Base-by-base conservation (phyloP, 108 stramenopile genomes). In the Skeletonema costatum region DNA sequence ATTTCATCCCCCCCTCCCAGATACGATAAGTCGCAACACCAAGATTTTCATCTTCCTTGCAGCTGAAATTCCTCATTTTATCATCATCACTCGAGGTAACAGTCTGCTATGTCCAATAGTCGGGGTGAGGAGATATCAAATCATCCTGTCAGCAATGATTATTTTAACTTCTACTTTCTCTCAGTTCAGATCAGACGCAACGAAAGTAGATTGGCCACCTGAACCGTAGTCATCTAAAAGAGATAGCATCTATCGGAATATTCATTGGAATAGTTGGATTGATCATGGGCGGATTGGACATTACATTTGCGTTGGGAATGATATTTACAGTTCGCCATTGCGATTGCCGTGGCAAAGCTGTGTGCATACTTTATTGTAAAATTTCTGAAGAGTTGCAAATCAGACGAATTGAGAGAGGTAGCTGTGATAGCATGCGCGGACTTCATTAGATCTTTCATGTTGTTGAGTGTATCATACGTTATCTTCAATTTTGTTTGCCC, bases 21-120 rank as follows among this genome's bases (percentile, higher is more conserved):
- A 51, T 51, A 25, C 29, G 41, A 51, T 35, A 3, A 41, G 19
- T 39, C 7, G 9, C 7, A 60, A 38, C 25, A 21, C n/a, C 14
- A 53, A 53, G 13, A 31, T 58, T n/a, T 11, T 71, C 9, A 30
- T 60, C 39, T 35, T 58, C 25, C 8, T 60, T 30, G 30, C 31
- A 14, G 58, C 70, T 35, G 70, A 71, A 60, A n/a, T 71, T 8
- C 70, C 70, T 25, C 25, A 58, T 29, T 35, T 71, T 21, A 29
- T 71, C 7, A 14, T 71, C 25, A 42, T 71, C 33, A 38, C 36
- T 10, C 19, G 39, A 44, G 59, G 60, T 21, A 38, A 32, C 38
- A 41, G 8, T 11, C 33, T 39, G 19, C 60, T 71, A 6, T 71
- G 58, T 8, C 30, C 60, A 39, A 2, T 25, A 31, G 21, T 71